These are phyloP conservation scores for Polygonum aviculare DNA, from an alignment of 148 eudicot species.

Conservation along the genomic window DNA sequence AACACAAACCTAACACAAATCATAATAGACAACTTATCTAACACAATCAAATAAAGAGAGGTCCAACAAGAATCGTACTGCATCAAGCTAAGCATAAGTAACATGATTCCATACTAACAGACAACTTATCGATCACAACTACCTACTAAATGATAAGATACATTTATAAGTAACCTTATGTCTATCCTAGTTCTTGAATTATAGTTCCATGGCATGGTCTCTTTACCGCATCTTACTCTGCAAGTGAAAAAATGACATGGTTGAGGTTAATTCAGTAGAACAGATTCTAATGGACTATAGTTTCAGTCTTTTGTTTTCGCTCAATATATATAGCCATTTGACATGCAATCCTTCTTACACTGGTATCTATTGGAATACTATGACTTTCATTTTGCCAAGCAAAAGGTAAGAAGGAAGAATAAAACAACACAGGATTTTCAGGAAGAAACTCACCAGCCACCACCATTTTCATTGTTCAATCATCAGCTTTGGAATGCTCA, in stretches of 20 bases:
- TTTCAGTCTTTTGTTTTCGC: too few species aligned
- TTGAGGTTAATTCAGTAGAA: not conserved
- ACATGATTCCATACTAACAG: not conserved
- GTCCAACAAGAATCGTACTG: not conserved
- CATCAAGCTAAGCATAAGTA: not conserved
- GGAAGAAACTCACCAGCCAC: not conserved
- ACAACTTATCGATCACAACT: not conserved
- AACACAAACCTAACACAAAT: not conserved
- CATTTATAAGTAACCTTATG: not conserved
- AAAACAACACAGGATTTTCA: not conserved
- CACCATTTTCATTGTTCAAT: not conserved
- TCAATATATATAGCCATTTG: not conserved
- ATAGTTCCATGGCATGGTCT: not conserved
- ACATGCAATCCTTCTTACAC: not conserved
- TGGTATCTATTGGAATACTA: not conserved
- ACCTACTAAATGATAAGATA: not conserved
- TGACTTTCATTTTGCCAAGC: not conserved
- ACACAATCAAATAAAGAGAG: not conserved
- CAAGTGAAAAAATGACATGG: not conserved
- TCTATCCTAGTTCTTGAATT: not conserved
- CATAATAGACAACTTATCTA: not conserved
- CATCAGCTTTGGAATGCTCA: constrained; percentile 2
- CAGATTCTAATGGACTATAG: too few species aligned
- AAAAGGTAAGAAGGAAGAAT: not conserved
- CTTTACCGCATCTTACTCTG: not conserved